A percentile compares a stretch with the other conserved stretches of the same genome.
phyloP scores from a whole-genome alignment of 805 yeast genomes.

The Sugiyamaella marilandica region DNA sequence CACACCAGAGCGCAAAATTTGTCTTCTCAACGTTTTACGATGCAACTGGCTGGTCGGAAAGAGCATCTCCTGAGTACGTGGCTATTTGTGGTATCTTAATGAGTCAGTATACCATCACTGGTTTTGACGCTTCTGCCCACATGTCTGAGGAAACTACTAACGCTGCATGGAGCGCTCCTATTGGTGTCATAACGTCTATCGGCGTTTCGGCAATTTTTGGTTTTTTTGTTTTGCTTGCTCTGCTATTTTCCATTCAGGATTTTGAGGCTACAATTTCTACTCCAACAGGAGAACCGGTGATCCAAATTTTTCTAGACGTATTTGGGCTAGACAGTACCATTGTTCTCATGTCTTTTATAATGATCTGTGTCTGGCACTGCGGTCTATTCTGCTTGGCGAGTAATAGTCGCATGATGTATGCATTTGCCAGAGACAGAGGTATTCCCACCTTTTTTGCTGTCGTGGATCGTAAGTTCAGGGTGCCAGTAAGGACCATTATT shows the following conservation, averaged over 20 bases:
- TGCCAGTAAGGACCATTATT: slow-evolving; percentile 60
- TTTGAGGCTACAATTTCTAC: slow-evolving; percentile 31
- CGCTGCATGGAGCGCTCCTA: slow-evolving; percentile 59
- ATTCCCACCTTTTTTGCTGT: slow-evolving; percentile 56
- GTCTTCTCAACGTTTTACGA: slow-evolving; percentile 19
- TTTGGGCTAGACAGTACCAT: slow-evolving; percentile 21
- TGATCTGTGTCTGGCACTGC: slow-evolving; percentile 22
- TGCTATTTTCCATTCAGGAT: slow-evolving; percentile 49
- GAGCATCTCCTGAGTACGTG: slow-evolving; percentile 23
- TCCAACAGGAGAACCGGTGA: slow-evolving; percentile 44
- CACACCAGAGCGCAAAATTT: slow-evolving; percentile 30
- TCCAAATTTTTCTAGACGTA: slow-evolving; percentile 39
- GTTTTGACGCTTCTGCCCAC: slow-evolving; percentile 69
- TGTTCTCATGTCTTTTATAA: slow-evolving; percentile 15
- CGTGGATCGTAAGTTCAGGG: slow-evolving; percentile 50
- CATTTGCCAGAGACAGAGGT: slow-evolving; percentile 74
- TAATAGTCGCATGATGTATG: slow-evolving; percentile 58
- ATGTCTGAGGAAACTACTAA: slow-evolving; percentile 67
- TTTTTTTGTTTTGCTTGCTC: slow-evolving; percentile 49
- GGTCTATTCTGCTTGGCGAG: slow-evolving; percentile 22
- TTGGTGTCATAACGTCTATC: slow-evolving; percentile 59
- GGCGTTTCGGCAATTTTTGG: slow-evolving; percentile 55
- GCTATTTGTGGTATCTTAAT: slow-evolving; percentile 20
- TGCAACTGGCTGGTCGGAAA: slow-evolving; percentile 28
- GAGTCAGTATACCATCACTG: slow-evolving; percentile 62